A percentile compares a stretch with the other conserved stretches of the same genome.
These are phyloP conservation scores for Ceratobasidium papillatum DNA, from an alignment of 1,284 basidiomycete genomes.

Conservation along the genomic window DNA sequence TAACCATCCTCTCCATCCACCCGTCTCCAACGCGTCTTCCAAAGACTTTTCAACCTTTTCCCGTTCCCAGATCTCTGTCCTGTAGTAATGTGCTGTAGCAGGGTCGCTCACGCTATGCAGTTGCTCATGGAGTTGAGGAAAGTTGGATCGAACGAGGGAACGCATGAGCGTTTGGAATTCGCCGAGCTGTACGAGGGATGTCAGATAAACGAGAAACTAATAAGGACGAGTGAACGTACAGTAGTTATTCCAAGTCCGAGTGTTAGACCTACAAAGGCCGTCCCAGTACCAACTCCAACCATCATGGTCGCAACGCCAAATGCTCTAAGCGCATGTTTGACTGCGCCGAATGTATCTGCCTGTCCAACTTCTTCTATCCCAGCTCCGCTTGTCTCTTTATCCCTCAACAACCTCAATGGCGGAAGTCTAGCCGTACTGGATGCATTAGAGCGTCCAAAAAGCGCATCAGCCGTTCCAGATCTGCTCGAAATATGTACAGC, in stretches of 20 bases:
- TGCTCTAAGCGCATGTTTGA: conserved; percentile 23
- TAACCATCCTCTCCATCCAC: conserved; percentile 9
- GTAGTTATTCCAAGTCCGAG: conserved; percentile 29
- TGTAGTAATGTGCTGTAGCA: neutral
- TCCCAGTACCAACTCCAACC: neutral
- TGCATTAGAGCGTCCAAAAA: neutral
- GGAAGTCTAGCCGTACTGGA: neutral
- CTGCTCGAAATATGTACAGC: neutral
- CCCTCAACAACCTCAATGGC: neutral
- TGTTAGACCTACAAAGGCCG: neutral
- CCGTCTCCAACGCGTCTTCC: conserved; percentile 14
- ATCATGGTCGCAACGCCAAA: conserved; percentile 10
- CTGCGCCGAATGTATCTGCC: conserved; percentile 6
- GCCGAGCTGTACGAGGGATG: neutral
- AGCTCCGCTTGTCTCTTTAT: neutral
- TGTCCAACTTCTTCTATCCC: neutral
- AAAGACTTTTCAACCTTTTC: conserved; percentile 14
- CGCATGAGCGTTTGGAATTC: conserved; percentile 28
- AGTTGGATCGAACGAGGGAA: conserved; percentile 9
- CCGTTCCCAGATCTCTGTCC: conserved; percentile 14
- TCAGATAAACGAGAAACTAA: neutral
- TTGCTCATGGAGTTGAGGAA: conserved; percentile 10
- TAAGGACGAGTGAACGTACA: neutral
- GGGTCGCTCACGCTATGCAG: conserved; percentile 24
- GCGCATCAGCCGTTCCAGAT: neutral